A percentile compares a stretch with the other conserved stretches of the same genome.
Evolutionary conservation across 768 basidiomycete species (phyloP).

Genomic region (Infundibulicybe gibba): DNA sequence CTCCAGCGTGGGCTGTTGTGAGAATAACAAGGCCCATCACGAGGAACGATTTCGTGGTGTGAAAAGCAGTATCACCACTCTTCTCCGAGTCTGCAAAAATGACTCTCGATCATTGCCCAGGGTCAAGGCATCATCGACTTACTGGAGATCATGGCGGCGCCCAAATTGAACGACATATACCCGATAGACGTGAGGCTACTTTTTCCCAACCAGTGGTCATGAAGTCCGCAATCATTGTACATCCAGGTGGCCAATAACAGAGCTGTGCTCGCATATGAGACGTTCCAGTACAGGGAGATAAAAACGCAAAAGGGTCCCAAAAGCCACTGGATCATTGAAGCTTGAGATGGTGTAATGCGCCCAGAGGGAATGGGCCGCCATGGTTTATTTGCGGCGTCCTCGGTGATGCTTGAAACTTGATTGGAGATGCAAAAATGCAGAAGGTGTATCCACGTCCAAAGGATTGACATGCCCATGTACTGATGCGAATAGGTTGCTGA

Average conservation of each 20-base stretch:
- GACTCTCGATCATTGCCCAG: neutral
- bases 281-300: too few relatives aligned
- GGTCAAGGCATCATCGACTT: neutral
- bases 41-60: slow-evolving; percentile 24
- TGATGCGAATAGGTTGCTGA: slow-evolving; percentile 19
- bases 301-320: slow-evolving; percentile 21
- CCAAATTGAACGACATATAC: slow-evolving; percentile 31
- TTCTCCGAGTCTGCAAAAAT: slow-evolving; percentile 12
- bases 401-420: slow-evolving; percentile 30
- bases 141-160: slow-evolving; percentile 34
- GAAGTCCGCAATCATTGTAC: slow-evolving; percentile 34
- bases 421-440: slow-evolving; percentile 33
- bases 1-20: slow-evolving; percentile 45
- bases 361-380: slow-evolving; percentile 34
- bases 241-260: slow-evolving; percentile 3
- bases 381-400: slow-evolving; percentile 40
- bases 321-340: slow-evolving; percentile 25
- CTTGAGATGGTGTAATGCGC: slow-evolving; percentile 17
- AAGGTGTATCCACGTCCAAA: slow-evolving; percentile 45
- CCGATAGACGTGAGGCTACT: slow-evolving; percentile 35
- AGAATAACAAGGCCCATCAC: slow-evolving; percentile 33
- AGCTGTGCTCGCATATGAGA: neutral
- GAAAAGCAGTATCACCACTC: slow-evolving; percentile 18
- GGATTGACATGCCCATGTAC: slow-evolving; percentile 19
- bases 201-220: slow-evolving; percentile 31